Conservation (phyloP, 192 early-diverging fungal species). For the Linnemannia hyalina region DNA sequence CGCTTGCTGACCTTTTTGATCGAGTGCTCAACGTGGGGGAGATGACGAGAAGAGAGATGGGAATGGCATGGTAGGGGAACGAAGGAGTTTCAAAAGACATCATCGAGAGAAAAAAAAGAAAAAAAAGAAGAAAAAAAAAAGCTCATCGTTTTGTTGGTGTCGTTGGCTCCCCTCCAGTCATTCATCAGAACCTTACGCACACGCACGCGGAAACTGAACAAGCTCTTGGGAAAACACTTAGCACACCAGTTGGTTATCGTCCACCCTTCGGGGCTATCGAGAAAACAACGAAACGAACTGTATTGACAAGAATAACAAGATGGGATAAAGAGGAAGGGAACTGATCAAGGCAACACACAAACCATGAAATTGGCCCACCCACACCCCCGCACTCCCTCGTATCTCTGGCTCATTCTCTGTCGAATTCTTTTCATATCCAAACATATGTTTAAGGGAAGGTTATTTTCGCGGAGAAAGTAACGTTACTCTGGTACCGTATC, state of each 20-base stretch:
- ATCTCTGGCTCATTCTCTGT: slow-evolving; percentile 1
- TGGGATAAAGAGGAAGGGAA: not conserved
- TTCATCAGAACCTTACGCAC: not conserved
- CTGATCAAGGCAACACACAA: not conserved
- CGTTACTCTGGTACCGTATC: not conserved
- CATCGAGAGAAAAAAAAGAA: too few species aligned
- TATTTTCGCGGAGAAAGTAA: not conserved
- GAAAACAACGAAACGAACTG: too few species aligned
- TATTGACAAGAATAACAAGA: not conserved
- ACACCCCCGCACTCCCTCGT: not conserved
- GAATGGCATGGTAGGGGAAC: not conserved
- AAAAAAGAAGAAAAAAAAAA: too few species aligned
- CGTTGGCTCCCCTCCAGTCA: not conserved
- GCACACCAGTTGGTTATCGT: not conserved
- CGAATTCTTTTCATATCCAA: not conserved
- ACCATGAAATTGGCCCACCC: too few species aligned
- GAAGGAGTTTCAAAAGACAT: not conserved
- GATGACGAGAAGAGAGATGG: not conserved
- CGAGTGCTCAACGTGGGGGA: not conserved
- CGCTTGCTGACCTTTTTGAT: not conserved
- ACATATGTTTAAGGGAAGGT: not conserved
- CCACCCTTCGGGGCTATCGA: too few species aligned
- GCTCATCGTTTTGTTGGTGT: too few species aligned
- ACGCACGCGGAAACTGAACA: not conserved
- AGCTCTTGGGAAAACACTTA: not conserved